These are phyloP conservation scores for Penicillium riverlandense DNA, from an alignment of 495 filamentous ascomycete species.

Conservation along the genomic window DNA sequence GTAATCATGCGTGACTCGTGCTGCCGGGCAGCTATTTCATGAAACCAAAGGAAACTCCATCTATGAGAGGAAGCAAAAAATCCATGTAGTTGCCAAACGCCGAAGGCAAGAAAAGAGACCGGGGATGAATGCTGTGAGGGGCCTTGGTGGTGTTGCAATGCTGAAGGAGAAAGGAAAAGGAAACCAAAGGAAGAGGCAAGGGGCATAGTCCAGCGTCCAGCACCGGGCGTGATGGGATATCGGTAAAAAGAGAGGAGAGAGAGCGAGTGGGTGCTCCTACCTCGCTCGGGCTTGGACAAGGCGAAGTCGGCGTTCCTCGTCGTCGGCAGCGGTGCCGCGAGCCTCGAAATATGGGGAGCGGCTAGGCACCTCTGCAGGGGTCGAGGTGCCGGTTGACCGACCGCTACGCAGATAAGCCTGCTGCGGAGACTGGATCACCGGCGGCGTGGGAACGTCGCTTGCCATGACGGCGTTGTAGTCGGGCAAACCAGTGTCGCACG, in stretches of 20 bases:
- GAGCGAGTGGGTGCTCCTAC: not conserved
- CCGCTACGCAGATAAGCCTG: constrained; percentile 32
- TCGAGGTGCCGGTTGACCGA: constrained; percentile 18
- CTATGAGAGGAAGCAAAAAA: constrained; percentile 5
- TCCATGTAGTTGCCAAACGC: constrained; percentile 19
- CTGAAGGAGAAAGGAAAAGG: not conserved
- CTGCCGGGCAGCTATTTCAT: constrained; percentile 8
- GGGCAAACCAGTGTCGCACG: constrained; percentile 40
- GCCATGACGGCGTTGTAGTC: constrained; percentile 45
- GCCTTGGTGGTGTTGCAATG: not conserved
- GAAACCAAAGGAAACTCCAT: constrained; percentile 2
- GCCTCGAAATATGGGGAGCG: constrained; percentile 19
- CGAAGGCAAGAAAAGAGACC: constrained; percentile 4
- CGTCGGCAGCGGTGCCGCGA: constrained; percentile 22
- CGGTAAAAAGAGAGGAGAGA: not conserved
- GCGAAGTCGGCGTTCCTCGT: constrained; percentile 33
- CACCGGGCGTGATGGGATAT: constrained; percentile 5
- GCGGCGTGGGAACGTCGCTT: constrained; percentile 16
- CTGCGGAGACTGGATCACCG: constrained; percentile 32
- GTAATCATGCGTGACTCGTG: constrained; percentile 10
- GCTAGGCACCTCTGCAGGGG: constrained; percentile 29
- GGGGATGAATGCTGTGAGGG: not conserved
- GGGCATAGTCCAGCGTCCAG: constrained; percentile 7
- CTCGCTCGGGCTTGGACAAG: constrained; percentile 34
- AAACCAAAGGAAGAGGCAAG: not conserved